These are phyloP conservation scores for Cercospora sp. DNA, from an alignment of 2,329 filamentous ascomycete species.

Conservation along the genomic window DNA sequence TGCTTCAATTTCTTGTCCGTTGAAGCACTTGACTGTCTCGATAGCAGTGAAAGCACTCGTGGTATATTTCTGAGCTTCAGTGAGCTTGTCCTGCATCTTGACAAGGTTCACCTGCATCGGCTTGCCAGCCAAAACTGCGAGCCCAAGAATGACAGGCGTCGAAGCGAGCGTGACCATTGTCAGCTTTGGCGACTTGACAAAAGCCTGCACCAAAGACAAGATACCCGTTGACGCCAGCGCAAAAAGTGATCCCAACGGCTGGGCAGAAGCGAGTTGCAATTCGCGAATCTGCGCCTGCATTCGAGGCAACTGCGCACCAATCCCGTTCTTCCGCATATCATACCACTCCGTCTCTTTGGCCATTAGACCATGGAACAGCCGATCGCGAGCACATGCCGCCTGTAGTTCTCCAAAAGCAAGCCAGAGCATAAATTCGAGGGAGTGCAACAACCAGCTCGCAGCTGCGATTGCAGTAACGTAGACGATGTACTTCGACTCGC, in stretches of 20 bases:
- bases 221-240: slow-evolving; percentile 65
- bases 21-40: slow-evolving; percentile 83
- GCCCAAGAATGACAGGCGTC: slow-evolving; percentile 64
- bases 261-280: slow-evolving; percentile 75
- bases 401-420: slow-evolving; percentile 79
- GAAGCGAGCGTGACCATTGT: slow-evolving; percentile 76
- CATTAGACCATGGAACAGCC: slow-evolving; percentile 69
- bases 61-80: slow-evolving; percentile 69
- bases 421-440: slow-evolving; percentile 69
- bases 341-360: slow-evolving; percentile 79
- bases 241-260: slow-evolving; percentile 71
- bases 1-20: slow-evolving; percentile 69
- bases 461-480: slow-evolving; percentile 64
- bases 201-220: slow-evolving; percentile 68
- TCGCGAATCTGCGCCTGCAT: slow-evolving; percentile 81
- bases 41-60: slow-evolving; percentile 72
- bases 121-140: slow-evolving; percentile 62
- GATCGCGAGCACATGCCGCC: slow-evolving; percentile 63
- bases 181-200: slow-evolving; percentile 80
- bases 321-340: slow-evolving; percentile 69
- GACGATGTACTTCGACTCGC: slow-evolving; percentile 62
- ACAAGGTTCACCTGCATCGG: slow-evolving; percentile 67
- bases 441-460: slow-evolving; percentile 67
- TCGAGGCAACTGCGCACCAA: slow-evolving; percentile 68
- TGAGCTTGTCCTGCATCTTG: slow-evolving; percentile 67